Percentiles rank a stretch among this genome's conserved stretches.
Conservation (phyloP, 345 rosid genomes). For the Salix purpurea region DNA sequence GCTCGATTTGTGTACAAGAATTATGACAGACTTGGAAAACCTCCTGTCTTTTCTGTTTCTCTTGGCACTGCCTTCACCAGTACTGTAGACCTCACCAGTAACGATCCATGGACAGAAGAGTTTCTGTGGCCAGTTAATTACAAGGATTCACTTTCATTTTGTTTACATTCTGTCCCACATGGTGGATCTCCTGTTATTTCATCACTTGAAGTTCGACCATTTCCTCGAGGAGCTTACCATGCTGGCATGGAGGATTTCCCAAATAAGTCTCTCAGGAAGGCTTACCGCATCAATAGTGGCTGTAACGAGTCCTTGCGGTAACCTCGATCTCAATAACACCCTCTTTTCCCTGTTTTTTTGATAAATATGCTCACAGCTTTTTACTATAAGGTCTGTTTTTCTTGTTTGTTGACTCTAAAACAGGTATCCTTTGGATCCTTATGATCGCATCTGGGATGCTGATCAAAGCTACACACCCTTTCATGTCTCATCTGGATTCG, state of each 20-base stretch:
- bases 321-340: not conserved
- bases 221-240: conserved; percentile 67
- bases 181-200: conserved; percentile 74
- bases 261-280: conserved; percentile 46
- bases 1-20: conserved; percentile 67
- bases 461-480: conserved; percentile 57
- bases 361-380: not conserved
- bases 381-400: not conserved
- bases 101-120: conserved; percentile 84
- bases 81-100: conserved; percentile 50
- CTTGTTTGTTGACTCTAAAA: not conserved
- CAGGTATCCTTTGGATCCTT: conserved; percentile 82
- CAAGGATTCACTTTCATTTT: conserved; percentile 49
- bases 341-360: not conserved
- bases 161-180: conserved; percentile 44
- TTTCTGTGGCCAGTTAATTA: conserved; percentile 47
- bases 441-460: conserved; percentile 84
- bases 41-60: conserved; percentile 70
- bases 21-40: conserved; percentile 57
- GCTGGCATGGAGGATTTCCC: conserved; percentile 39
- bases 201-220: conserved; percentile 70
- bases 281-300: conserved; percentile 65
- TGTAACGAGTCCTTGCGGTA: conserved; percentile 61
- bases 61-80: conserved; percentile 57
- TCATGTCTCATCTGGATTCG: conserved; percentile 48